These are phyloP conservation scores for Pestalotiopsis sp. DNA, from an alignment of 2,329 filamentous ascomycete genomes.

Conservation along the genomic window DNA sequence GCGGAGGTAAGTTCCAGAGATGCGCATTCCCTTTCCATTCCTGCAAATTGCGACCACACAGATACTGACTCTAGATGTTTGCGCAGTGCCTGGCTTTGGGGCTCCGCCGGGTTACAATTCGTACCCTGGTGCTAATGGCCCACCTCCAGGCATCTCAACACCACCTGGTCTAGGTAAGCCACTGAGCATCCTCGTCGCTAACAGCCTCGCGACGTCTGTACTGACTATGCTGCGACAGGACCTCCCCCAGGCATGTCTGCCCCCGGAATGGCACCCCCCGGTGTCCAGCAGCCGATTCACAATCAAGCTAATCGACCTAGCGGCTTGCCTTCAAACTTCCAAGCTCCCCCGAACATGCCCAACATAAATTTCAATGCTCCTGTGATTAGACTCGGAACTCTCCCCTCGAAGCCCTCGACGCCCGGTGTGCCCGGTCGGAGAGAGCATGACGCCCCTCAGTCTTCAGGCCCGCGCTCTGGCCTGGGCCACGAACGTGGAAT, in stretches of 20 bases:
- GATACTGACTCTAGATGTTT: slow-evolving; percentile 10
- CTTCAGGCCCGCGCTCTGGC: slow-evolving; percentile 46
- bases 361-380: slow-evolving; percentile 99
- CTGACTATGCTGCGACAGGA: slow-evolving; percentile 45
- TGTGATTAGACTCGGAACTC: slow-evolving; percentile 89
- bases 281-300: slow-evolving; percentile 74
- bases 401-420: slow-evolving; percentile 63
- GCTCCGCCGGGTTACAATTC: slow-evolving; percentile 73
- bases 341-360: slow-evolving; percentile 87
- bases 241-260: slow-evolving; percentile 81
- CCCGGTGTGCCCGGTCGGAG: slow-evolving; percentile 44
- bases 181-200: not conserved
- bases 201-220: not conserved
- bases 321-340: slow-evolving; percentile 81
- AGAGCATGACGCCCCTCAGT: slow-evolving; percentile 45
- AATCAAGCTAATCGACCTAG: slow-evolving; percentile 80
- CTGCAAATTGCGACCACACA: not conserved
- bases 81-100: slow-evolving; percentile 65
- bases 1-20: slow-evolving; percentile 45
- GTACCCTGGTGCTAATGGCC: slow-evolving; percentile 62
- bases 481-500: slow-evolving; percentile 66
- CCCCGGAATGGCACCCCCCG: slow-evolving; percentile 79
- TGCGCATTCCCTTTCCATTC: not conserved
- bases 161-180: slow-evolving; percentile 81
- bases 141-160: slow-evolving; percentile 71